Base-by-base conservation (phyloP, 768 basidiomycete genomes). In the Boletellus ananiceps region DNA sequence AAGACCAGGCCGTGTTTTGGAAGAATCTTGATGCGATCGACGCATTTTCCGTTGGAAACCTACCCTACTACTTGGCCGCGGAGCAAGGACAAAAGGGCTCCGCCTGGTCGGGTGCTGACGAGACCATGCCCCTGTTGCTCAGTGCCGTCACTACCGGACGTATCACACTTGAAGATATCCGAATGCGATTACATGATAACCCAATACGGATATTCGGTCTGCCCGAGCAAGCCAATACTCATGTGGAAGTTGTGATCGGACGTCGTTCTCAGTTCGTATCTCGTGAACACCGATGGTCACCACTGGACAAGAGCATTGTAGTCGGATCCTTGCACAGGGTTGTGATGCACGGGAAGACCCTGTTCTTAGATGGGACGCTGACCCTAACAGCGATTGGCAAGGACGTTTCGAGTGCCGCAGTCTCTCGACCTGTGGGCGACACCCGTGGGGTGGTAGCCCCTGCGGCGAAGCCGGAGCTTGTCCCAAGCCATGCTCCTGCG, bases 161-260 rank as follows among this genome's bases (percentile, higher is more conserved):
- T 31, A 74, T 98, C 23, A 88, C 87, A 0, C 73, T 96, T 47
- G 81, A 89, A 35, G 91, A 89, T 64, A 82, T 99, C 56, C 83
- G 82, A 32, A 63, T 74, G n/a, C 83, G 93, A 40, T 67, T 97
- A 15, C 84, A 93, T 63, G 93, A 97, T 60, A 97, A 96, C 67
- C 95, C 96, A 2, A 79, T 88, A 16, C 78, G 81, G 35, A 97
- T 99, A 63, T 96, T 98, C 64, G 86, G 85, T 31, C 77, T 98
- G 12, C 85, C 91, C 0, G 92, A 96, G 54, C 90, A 92, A 62
- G 63, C 78, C 5, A 80, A 91, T 52, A 93, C 93, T 1, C 86
- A 85, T 55, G 89, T 96, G 33, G 96, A 99, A 63, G 90, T 99
- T 39, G 90, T 94, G 55, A 72, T 96, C 23, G 88, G 90, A 49